Conservation (phyloP, 352 stramenopile genomes). For the Pythium diclinum region DNA sequence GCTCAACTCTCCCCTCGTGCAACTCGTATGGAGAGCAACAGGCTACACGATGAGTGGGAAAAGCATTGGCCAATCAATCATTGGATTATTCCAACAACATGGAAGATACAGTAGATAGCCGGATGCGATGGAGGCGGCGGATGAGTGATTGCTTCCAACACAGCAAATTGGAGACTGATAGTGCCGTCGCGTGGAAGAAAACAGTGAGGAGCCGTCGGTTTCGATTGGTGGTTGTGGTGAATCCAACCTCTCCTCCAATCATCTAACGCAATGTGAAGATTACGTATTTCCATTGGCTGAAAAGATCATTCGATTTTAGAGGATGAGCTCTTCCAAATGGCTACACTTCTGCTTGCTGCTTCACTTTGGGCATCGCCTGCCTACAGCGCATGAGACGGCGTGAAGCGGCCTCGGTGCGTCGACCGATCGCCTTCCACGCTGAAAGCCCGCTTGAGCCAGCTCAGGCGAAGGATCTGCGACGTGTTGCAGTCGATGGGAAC, state of each 20-base stretch:
- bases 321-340: background rate
- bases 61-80: conserved; percentile 22
- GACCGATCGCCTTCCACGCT: conserved; percentile 39
- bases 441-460: conserved; percentile 45
- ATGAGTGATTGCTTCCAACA: background rate
- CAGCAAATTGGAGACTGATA: conserved; percentile 18
- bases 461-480: conserved; percentile 44
- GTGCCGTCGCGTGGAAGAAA: background rate
- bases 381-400: conserved; percentile 1
- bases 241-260: conserved; percentile 16
- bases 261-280: background rate
- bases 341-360: conserved; percentile 5
- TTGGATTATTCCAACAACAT: background rate
- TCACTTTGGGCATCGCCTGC: background rate
- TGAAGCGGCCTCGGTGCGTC: conserved; percentile 39
- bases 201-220: background rate
- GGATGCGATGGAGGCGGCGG: background rate
- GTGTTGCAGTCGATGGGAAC: conserved; percentile 49
- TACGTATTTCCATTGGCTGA: conserved; percentile 3
- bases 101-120: background rate
- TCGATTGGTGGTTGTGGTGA: conserved; percentile 16
- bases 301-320: background rate
- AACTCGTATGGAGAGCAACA: conserved; percentile 26
- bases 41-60: conserved; percentile 20
- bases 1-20: conserved; percentile 24